Conservation (phyloP, 305 asterid species). For the Rubia tinctorum region DNA sequence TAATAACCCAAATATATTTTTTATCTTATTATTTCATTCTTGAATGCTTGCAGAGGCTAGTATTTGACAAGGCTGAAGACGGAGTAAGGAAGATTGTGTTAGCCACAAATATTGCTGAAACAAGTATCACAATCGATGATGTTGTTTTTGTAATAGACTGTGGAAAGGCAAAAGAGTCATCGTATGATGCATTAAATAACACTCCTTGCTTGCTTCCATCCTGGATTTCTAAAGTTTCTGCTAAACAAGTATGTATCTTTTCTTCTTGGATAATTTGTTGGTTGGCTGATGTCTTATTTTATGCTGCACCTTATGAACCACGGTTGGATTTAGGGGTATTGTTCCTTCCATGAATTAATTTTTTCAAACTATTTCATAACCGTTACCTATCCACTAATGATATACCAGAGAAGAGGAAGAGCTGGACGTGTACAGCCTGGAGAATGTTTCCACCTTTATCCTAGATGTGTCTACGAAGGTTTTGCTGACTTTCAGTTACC, state of each 20-base stretch:
- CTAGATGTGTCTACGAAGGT: conserved; percentile 77
- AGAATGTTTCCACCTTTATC: conserved; percentile 92
- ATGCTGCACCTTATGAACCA: background rate
- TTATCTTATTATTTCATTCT: conserved; percentile 16
- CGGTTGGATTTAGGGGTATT: background rate
- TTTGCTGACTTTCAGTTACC: conserved; percentile 91
- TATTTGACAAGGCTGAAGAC: conserved; percentile 74
- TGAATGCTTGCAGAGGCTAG: conserved; percentile 61
- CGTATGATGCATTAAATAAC: conserved; percentile 96
- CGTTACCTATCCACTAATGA: background rate
- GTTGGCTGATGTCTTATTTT: background rate
- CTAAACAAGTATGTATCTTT: conserved; percentile 63
- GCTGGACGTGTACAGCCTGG: conserved; percentile 99
- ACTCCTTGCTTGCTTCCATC: conserved; percentile 97
- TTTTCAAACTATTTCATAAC: background rate
- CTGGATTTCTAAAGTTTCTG: conserved; percentile 95
- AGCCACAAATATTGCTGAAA: conserved; percentile 97
- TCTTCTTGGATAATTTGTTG: conserved; percentile 16
- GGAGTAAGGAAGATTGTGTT: conserved; percentile 87
- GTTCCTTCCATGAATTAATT: background rate
- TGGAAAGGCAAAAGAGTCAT: conserved; percentile 94
- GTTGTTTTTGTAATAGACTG: conserved; percentile 88
- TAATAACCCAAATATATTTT: background rate
- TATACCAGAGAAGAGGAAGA: conserved; percentile 91
- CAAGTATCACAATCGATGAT: conserved; percentile 91